A percentile compares a stretch with the other conserved stretches of the same genome.
Evolutionary conservation across 768 basidiomycete species (phyloP).

Genomic region (Pleurotus eryngii): DNA sequence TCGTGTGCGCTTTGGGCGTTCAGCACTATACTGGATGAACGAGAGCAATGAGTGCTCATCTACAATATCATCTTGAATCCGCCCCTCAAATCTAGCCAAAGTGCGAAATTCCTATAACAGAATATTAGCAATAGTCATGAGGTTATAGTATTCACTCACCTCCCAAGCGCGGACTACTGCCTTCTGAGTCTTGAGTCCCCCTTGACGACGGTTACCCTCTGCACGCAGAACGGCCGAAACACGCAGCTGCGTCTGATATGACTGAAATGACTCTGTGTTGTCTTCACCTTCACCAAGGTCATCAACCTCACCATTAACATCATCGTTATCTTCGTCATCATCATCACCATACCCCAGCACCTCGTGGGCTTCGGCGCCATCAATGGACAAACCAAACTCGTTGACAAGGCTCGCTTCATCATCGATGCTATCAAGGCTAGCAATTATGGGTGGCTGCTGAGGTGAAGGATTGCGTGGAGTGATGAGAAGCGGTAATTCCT

Average conservation of each 20-base stretch:
- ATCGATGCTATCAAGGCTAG: neutral
- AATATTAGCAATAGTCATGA: too few relatives aligned
- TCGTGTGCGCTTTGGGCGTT: too few relatives aligned
- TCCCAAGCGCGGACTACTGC: conserved; percentile 20
- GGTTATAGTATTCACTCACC: conserved; percentile 4
- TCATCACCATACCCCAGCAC: conserved; percentile 7
- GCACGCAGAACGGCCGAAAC: conserved; percentile 14
- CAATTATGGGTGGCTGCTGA: conserved; percentile 18
- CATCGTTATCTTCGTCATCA: conserved; percentile 8
- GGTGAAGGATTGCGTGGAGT: conserved; percentile 7
- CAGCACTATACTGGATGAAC: too few relatives aligned
- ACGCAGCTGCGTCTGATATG: neutral
- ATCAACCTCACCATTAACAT: too few relatives aligned
- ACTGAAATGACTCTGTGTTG: neutral
- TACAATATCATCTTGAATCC: too few relatives aligned
- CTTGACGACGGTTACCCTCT: conserved; percentile 19
- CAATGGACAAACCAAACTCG: neutral
- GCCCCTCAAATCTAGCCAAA: too few relatives aligned
- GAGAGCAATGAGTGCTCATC: too few relatives aligned
- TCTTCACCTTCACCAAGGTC: neutral
- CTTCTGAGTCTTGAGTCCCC: conserved; percentile 22
- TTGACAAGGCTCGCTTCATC: neutral
- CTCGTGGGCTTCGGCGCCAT: neutral
- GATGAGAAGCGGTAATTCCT: too few relatives aligned
- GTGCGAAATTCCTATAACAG: too few relatives aligned